These are phyloP conservation scores for Scheffersomyces amazonensis DNA, from an alignment of 805 yeast species.

Conservation along the genomic window DNA sequence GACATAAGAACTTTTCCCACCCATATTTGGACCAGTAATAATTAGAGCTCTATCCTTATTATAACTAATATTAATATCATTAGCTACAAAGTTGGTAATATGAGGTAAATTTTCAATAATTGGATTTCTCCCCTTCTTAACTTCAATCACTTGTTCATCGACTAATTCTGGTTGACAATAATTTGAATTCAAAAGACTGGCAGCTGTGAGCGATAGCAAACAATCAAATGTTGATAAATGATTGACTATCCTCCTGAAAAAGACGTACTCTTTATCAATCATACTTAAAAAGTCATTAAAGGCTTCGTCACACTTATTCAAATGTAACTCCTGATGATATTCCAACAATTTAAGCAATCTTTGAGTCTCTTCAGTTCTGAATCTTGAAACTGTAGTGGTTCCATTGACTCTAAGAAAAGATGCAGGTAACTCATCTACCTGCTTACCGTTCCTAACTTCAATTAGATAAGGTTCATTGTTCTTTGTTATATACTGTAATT, in stretches of 20 bases:
- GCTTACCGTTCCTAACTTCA: conserved; percentile 63
- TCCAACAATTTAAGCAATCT: conserved; percentile 52
- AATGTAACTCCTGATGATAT: conserved; percentile 56
- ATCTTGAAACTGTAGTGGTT: conserved; percentile 67
- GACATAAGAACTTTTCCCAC: conserved; percentile 79
- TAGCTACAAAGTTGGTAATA: conserved; percentile 55
- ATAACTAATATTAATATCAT: conserved; percentile 52
- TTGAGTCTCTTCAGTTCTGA: conserved; percentile 58
- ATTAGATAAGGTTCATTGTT: conserved; percentile 69
- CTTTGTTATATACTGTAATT: conserved; percentile 52
- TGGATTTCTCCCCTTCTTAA: conserved; percentile 64
- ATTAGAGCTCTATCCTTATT: conserved; percentile 52
- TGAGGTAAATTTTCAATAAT: conserved; percentile 50
- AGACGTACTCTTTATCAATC: conserved; percentile 30
- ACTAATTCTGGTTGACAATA: conserved; percentile 53
- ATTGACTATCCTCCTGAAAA: conserved; percentile 39
- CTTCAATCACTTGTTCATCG: conserved; percentile 40
- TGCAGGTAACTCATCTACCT: conserved; percentile 56
- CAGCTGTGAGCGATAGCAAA: conserved; percentile 60
- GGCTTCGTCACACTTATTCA: conserved; percentile 44
- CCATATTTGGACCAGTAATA: conserved; percentile 87
- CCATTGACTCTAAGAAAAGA: conserved; percentile 78
- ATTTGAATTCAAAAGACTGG: conserved; percentile 44
- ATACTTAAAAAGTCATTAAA: conserved; percentile 39
- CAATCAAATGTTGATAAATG: conserved; percentile 62